Base-by-base conservation (phyloP, 805 yeast genomes). In the Starmerella stellata region DNA sequence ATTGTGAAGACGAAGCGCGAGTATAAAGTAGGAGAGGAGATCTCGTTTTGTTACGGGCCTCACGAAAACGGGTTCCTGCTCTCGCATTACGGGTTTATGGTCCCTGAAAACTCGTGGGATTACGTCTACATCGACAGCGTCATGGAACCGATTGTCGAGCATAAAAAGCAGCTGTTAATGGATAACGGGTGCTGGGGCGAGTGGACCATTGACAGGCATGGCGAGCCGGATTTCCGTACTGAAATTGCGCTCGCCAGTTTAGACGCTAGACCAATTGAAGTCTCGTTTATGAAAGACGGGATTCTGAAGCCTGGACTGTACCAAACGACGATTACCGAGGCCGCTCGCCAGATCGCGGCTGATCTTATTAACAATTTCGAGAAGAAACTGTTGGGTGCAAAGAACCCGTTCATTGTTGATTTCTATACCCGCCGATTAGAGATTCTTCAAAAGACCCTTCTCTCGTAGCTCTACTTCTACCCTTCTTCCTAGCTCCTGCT, bases 1-100 rank as follows among this genome's bases (percentile, higher is more conserved):
- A 61, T 63, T 21, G 79, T 77, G 1, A 47, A 49, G n/a, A 53
- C 67, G 0, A 51, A 58, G 46, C 44, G 50, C 47, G 36, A 53
- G 38, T 65, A 62, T 46, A 41, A 42, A 13, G 47, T 55, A 4
- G 62, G 58, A 13, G 74, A 74, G 14, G 92, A 85, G 53, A 47
- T 87, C 2, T 71, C 62, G 48, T 65, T 87, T 46, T 70, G 76
- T 37, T 87, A 87, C 54, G 96, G 96, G 1, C 74, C 94, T 1
- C 95, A 87, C 55, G 72, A 78, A 8, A 83, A 87, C 54, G 82
- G 74, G 36, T 80, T 80, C 46, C 58, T 87, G 25, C 60, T 82
- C 8, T 73, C 78, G 50, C 96, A 87, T 55, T 87, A 87, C 52
- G 96, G 95, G 1, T 87, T 87, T 61, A 64, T 66, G 28, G 55